These are phyloP conservation scores for Pyrenophora tritici-repentis DNA, from an alignment of 2,329 filamentous ascomycete species.

Conservation along the genomic window DNA sequence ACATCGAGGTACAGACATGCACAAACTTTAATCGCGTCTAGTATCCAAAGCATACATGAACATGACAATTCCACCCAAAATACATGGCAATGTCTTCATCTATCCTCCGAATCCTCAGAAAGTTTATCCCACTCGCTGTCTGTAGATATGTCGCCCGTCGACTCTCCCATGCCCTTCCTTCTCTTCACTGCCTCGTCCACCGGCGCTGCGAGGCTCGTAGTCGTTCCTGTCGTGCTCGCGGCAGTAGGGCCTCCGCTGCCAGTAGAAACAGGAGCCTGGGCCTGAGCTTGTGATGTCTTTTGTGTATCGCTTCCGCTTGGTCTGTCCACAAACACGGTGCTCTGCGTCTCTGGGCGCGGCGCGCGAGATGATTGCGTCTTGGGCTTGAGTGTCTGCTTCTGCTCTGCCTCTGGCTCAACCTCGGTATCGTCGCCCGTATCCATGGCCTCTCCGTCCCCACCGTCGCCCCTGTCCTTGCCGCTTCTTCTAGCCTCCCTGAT, in stretches of 20 bases:
- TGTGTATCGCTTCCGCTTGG: slow-evolving; percentile 23
- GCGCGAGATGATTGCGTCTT: slow-evolving; percentile 19
- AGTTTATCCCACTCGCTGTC: slow-evolving; percentile 99
- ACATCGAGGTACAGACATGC: slow-evolving; percentile 10
- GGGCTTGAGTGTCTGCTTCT: slow-evolving; percentile 29
- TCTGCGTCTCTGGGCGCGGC: slow-evolving; percentile 36
- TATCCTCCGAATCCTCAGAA: slow-evolving; percentile 56
- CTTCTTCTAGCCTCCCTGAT: slow-evolving; percentile 49
- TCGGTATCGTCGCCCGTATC: slow-evolving; percentile 56
- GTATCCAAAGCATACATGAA: slow-evolving; percentile 9
- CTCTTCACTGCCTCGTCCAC: slow-evolving; percentile 51
- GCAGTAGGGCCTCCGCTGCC: slow-evolving; percentile 16
- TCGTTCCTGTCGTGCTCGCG: slow-evolving; percentile 38
- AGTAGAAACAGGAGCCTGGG: slow-evolving; percentile 13
- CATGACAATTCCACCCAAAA: slow-evolving; percentile 7
- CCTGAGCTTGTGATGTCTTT: slow-evolving; percentile 24
- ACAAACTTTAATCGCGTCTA: slow-evolving; percentile 14
- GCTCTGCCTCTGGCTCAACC: slow-evolving; percentile 45
- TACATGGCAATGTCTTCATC: slow-evolving; percentile 24
- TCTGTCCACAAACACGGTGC: slow-evolving; percentile 42
- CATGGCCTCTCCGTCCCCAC: slow-evolving; percentile 44
- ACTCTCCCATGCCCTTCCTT: slow-evolving; percentile 53
- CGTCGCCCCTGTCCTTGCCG: slow-evolving; percentile 46
- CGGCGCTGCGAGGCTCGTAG: slow-evolving; percentile 35
- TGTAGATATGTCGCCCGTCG: slow-evolving; percentile 68